Evolutionary conservation across 768 basidiomycete genomes (phyloP).

Genomic region (Phanerochaete sordida): DNA sequence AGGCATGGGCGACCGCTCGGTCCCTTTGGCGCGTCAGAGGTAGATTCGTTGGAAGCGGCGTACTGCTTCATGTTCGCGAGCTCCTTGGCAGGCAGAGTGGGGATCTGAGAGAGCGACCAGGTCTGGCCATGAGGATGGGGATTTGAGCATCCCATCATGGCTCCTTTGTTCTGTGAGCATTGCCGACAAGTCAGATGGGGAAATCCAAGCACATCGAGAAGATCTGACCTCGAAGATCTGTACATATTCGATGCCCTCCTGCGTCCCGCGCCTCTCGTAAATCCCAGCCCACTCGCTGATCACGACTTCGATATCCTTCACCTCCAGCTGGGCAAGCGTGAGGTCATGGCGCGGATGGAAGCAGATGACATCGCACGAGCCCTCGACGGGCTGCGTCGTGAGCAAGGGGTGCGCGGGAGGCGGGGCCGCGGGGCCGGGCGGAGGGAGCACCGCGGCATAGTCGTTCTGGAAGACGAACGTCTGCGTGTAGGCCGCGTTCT

Average conservation of each 20-base stretch:
- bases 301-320: slow-evolving; percentile 56
- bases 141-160: slow-evolving; percentile 95
- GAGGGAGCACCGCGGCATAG: slow-evolving; percentile 73
- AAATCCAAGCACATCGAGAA: not conserved
- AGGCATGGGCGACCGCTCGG: slow-evolving; percentile 60
- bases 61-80: slow-evolving; percentile 54
- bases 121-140: slow-evolving; percentile 93
- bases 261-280: slow-evolving; percentile 53
- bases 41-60: slow-evolving; percentile 27
- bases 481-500: slow-evolving; percentile 63
- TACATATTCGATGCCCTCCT: slow-evolving; percentile 74
- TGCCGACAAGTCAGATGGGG: not conserved
- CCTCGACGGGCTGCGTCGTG: slow-evolving; percentile 63
- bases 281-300: slow-evolving; percentile 73
- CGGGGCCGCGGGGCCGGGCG: slow-evolving; percentile 45
- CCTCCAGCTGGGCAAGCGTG: slow-evolving; percentile 65
- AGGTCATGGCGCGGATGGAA: slow-evolving; percentile 87
- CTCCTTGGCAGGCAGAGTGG: slow-evolving; percentile 67
- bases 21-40: slow-evolving; percentile 51
- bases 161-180: slow-evolving; percentile 51
- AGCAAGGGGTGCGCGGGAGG: slow-evolving; percentile 55
- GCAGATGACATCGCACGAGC: slow-evolving; percentile 84
- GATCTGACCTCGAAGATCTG: slow-evolving; percentile 82
- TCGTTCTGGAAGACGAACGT: slow-evolving; percentile 80
- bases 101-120: slow-evolving; percentile 75